Evolutionary conservation across 2,329 filamentous ascomycete species (phyloP).

Genomic region (Huntiella decipiens): DNA sequence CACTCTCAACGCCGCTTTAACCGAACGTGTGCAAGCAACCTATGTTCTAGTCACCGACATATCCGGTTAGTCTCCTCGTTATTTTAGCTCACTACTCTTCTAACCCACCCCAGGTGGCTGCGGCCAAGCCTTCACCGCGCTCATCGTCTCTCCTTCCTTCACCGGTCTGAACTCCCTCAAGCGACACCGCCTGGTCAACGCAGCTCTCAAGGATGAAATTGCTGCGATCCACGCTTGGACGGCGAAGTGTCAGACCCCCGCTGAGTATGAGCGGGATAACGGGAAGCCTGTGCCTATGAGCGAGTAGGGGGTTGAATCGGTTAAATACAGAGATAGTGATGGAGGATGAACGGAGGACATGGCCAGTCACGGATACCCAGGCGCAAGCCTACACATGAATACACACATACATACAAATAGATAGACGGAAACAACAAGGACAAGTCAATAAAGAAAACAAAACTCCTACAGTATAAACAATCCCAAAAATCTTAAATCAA

Average conservation of each 20-base stretch:
- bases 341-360: not conserved
- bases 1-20: conserved; percentile 48
- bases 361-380: conserved; percentile 4
- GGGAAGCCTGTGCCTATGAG: conserved; percentile 14
- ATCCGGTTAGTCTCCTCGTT: conserved; percentile 44
- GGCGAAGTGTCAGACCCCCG: conserved; percentile 78
- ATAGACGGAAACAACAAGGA: not conserved
- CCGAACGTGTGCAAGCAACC: conserved; percentile 48
- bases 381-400: not conserved
- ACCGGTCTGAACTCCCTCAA: conserved; percentile 58
- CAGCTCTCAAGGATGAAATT: conserved; percentile 68
- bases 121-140: conserved; percentile 39
- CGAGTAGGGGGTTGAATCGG: conserved; percentile 14
- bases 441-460: not conserved
- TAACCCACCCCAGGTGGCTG: conserved; percentile 30
- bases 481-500: conserved; percentile 18
- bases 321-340: conserved; percentile 20
- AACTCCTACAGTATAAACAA: not conserved
- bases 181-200: conserved; percentile 72
- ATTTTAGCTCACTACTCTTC: not conserved
- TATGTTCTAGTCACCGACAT: conserved; percentile 83
- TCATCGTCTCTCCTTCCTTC: conserved; percentile 48
- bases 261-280: conserved; percentile 61
- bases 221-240: conserved; percentile 88
- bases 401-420: conserved; percentile 2